Conservation (phyloP, 768 basidiomycete genomes). For the Leccinum subtestaceum region DNA sequence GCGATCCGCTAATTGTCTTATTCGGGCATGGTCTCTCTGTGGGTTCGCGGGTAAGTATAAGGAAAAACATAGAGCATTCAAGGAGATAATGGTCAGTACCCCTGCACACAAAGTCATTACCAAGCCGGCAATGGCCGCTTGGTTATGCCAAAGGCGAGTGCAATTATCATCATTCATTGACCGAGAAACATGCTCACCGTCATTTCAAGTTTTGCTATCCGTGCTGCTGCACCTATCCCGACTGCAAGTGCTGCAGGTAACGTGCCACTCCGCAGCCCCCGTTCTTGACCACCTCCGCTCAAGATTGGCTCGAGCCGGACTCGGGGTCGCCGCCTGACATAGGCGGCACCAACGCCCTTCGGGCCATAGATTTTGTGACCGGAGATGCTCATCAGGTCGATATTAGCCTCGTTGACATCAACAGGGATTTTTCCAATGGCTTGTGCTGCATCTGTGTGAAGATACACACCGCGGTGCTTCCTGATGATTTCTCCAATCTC, state of each 20-base stretch:
- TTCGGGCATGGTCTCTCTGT: conserved; percentile 77
- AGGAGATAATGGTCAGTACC: conserved; percentile 66
- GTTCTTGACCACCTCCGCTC: conserved; percentile 95
- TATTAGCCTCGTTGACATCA: conserved; percentile 92
- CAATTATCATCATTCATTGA: conserved; percentile 45
- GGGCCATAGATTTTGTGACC: conserved; percentile 99
- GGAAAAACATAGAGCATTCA: background rate
- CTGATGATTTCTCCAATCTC: conserved; percentile 87
- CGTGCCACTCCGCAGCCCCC: conserved; percentile 94
- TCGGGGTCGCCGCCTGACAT: conserved; percentile 88
- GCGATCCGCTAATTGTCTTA: conserved; percentile 73
- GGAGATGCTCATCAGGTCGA: conserved; percentile 94
- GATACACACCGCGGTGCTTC: conserved; percentile 85
- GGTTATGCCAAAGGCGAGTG: conserved; percentile 38
- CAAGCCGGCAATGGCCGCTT: conserved; percentile 52
- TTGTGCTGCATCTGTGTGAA: conserved; percentile 98
- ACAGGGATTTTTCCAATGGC: conserved; percentile 88
- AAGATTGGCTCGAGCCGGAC: conserved; percentile 94
- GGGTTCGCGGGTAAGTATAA: conserved; percentile 7
- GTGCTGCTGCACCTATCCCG: conserved; percentile 92
- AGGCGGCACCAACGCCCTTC: conserved; percentile 92
- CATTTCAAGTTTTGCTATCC: conserved; percentile 92
- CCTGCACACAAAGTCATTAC: conserved; percentile 83
- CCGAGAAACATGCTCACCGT: conserved; percentile 54
- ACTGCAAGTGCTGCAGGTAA: conserved; percentile 84